Evolutionary conservation across 176 grass and related monocot genomes (phyloP), one percentile per base, ranked within the genome.

Genomic region (Otatea glauca): DNA sequence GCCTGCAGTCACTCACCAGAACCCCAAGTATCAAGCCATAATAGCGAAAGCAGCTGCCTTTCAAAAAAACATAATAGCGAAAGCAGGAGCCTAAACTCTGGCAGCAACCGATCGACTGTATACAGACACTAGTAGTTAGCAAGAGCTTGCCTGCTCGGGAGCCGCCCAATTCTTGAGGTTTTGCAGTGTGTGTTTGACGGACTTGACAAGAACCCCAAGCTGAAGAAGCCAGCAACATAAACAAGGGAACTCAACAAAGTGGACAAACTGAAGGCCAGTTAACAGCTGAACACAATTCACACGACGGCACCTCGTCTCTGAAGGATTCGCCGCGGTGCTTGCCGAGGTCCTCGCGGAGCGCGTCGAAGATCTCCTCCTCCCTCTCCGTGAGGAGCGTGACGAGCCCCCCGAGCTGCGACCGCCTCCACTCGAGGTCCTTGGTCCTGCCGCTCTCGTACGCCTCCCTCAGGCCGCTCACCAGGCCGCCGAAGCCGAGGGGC

Each of bases 111-210:
- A n/a, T n/a, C n/a, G 29, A 65, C 42, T 63, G 56, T 61, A 11
- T 2, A 42, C 44, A 47, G 39, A 69, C 42, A 42, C 1, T 41
- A n/a, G 21, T 41, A 55, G 20, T 55, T 18, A 55, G 18, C 17
- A 55, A 65, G 6, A 27, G 32, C 53, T 58, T 69, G 77, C 95
- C 93, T 92, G 93, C 68, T 85, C 45, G 2, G 93, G 89, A 29
- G 89, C 50, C 83, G 83, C 84, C 96, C 93, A 98, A 21, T 75
- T 92, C 72, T 83, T 86, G 13, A 98, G 68, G 80, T 93, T 84
- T 17, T 89, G 69, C 63, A 93, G 60, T 29, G 86, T 70, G 54
- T 68, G 6, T 21, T 77, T 82, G 24, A 92, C 8, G 55, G 88
- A 92, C 75, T 94, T 92, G 55, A 53, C 35, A 66, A 84, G 50